phyloP scores from a whole-genome alignment of 2,329 filamentous ascomycete species.

The Hypoxylon sp. region DNA sequence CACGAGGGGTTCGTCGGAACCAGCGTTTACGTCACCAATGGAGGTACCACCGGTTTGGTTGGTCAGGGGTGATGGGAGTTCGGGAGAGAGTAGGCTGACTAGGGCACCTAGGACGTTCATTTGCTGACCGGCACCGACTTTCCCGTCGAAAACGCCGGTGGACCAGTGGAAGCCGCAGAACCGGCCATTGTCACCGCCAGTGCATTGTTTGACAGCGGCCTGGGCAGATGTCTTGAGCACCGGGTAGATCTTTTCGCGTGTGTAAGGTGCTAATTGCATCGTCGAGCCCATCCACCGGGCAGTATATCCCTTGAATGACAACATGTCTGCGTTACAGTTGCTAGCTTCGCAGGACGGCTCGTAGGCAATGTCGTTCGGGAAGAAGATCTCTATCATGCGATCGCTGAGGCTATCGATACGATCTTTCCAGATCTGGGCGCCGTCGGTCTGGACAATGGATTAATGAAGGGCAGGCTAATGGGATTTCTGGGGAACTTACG shows the following conservation, averaged over 20 bases:
- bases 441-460: constrained; percentile 61
- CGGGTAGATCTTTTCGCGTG: constrained; percentile 66
- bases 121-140: constrained; percentile 67
- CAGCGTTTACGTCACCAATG: constrained; percentile 59
- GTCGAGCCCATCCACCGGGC: constrained; percentile 74
- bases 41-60: constrained; percentile 66
- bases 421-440: constrained; percentile 66
- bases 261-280: constrained; percentile 73
- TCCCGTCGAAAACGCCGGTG: constrained; percentile 56
- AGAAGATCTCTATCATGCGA: constrained; percentile 64
- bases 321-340: constrained; percentile 78
- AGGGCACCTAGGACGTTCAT: constrained; percentile 69
- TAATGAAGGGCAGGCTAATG: constrained; percentile 7
- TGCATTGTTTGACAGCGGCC: constrained; percentile 73
- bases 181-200: constrained; percentile 68
- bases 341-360: constrained; percentile 76
- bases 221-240: constrained; percentile 69
- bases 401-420: constrained; percentile 69
- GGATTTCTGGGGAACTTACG: constrained; percentile 53
- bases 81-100: constrained; percentile 55
- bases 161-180: constrained; percentile 75
- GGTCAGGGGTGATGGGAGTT: constrained; percentile 59
- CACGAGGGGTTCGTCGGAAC: constrained; percentile 53
- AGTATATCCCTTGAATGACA: constrained; percentile 79
- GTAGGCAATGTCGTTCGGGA: constrained; percentile 69